phyloP scores from a whole-genome alignment of 345 rosid species.

The Psidium guajava region DNA sequence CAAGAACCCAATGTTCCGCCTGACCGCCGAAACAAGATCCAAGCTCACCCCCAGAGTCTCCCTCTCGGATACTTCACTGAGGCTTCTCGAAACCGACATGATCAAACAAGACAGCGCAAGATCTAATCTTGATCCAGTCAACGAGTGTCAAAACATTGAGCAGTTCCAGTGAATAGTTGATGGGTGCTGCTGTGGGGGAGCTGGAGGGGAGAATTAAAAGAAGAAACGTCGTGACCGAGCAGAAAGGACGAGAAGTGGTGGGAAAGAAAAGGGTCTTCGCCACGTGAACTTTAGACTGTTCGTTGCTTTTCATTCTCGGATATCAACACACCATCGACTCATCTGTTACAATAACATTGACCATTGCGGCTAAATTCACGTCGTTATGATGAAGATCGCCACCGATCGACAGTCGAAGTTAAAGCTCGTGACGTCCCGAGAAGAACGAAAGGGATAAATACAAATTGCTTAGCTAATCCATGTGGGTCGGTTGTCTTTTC shows the following conservation, averaged over 20 bases:
- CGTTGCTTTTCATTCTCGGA: neutral
- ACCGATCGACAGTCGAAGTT: fast-evolving
- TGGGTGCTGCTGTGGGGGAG: neutral
- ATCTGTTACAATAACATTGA: neutral
- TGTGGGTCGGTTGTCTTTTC: fast-evolving
- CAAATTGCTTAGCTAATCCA: neutral
- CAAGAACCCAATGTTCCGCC: constrained; percentile 46
- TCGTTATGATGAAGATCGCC: neutral
- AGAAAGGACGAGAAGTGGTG: neutral
- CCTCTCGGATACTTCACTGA: constrained; percentile 53
- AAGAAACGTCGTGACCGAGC: neutral
- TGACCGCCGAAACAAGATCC: constrained; percentile 68
- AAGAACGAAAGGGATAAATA: neutral
- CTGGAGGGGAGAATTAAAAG: neutral
- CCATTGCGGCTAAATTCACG: neutral
- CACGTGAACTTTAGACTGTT: neutral
- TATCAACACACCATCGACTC: neutral
- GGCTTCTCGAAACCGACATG: constrained; percentile 29
- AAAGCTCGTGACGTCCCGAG: neutral
- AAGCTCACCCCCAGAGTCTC: constrained; percentile 33
- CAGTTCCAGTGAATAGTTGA: neutral
- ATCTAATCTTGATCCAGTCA: neutral
- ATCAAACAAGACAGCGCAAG: neutral
- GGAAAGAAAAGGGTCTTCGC: neutral
- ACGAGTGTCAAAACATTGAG: neutral